These are phyloP conservation scores for Rhizopus delemar DNA, from an alignment of 371 early-diverging fungal genomes.

Conservation along the genomic window DNA sequence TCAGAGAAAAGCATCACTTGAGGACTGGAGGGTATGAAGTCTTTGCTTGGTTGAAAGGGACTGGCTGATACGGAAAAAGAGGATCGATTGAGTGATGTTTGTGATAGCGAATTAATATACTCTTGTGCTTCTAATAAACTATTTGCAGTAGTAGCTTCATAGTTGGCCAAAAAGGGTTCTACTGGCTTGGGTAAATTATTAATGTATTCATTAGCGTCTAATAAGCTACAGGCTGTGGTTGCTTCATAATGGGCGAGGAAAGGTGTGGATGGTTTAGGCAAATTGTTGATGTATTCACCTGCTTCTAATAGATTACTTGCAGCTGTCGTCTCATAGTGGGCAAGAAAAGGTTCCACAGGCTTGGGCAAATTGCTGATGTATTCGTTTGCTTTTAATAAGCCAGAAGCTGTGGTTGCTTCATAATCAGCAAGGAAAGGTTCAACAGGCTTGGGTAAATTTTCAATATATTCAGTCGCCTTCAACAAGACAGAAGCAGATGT, in stretches of 20 bases:
- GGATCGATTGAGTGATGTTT: no score
- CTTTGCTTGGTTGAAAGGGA: neutral
- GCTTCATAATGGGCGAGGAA: constrained; percentile 11
- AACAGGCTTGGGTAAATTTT: neutral
- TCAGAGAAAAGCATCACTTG: neutral
- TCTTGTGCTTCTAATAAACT: neutral
- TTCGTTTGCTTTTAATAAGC: neutral
- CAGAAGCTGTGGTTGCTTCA: constrained; percentile 6
- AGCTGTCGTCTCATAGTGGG: constrained; percentile 8
- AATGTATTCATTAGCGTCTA: neutral
- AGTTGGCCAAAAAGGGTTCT: neutral
- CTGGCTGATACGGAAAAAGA: constrained; percentile 2
- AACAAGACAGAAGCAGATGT: neutral
- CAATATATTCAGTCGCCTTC: neutral
- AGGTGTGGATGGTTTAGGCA: constrained; percentile 2
- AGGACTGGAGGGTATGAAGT: constrained; percentile 3
- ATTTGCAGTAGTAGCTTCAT: constrained; percentile 5
- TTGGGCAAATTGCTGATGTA: neutral
- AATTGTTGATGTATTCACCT: neutral
- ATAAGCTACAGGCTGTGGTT: neutral
- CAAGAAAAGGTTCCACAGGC: constrained; percentile 8
- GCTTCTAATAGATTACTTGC: neutral
- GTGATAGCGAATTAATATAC: neutral
- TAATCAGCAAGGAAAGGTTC: constrained; percentile 4
- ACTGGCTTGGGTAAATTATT: constrained; percentile 3